phyloP scores from a whole-genome alignment of 495 filamentous ascomycete genomes.

The Aspergillus bertholletiae region DNA sequence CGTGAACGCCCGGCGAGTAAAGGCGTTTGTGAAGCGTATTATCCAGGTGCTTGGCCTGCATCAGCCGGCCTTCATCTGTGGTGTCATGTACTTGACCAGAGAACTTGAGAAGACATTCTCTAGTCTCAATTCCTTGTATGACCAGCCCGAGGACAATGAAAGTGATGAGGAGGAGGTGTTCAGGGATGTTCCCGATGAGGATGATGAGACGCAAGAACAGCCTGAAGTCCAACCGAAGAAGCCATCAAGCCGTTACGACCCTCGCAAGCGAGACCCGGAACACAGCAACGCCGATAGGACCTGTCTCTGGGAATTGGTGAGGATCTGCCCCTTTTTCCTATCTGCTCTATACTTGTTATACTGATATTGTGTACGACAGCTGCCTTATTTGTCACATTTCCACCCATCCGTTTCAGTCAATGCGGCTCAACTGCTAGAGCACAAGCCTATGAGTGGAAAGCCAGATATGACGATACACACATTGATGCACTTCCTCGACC shows the following conservation, averaged over 20 bases:
- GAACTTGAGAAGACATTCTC: conserved; percentile 76
- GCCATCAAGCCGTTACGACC: conserved; percentile 60
- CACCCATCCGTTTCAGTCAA: conserved; percentile 95
- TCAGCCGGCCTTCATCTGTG: conserved; percentile 88
- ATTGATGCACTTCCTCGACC: conserved; percentile 91
- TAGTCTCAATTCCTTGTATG: conserved; percentile 67
- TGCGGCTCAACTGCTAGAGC: conserved; percentile 63
- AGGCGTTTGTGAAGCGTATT: conserved; percentile 91
- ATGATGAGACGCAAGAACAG: conserved; percentile 32
- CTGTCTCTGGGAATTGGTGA: conserved; percentile 88
- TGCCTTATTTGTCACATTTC: conserved; percentile 78
- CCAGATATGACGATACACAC: conserved; percentile 85
- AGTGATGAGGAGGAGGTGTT: conserved; percentile 72
- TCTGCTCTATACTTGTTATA: not conserved
- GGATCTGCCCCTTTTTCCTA: conserved; percentile 14
- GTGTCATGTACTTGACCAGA: conserved; percentile 79
- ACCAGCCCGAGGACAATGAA: conserved; percentile 64
- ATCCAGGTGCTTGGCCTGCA: conserved; percentile 83
- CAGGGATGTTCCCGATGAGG: conserved; percentile 61
- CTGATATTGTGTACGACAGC: conserved; percentile 26
- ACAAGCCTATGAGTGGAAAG: conserved; percentile 70
- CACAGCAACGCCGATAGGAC: conserved; percentile 85
- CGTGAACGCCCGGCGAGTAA: conserved; percentile 79
- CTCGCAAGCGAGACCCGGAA: conserved; percentile 84
- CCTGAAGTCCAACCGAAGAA: conserved; percentile 24